phyloP scores from a whole-genome alignment of 1,139 yeast species.

The Geotrichum cucujoidarum region DNA sequence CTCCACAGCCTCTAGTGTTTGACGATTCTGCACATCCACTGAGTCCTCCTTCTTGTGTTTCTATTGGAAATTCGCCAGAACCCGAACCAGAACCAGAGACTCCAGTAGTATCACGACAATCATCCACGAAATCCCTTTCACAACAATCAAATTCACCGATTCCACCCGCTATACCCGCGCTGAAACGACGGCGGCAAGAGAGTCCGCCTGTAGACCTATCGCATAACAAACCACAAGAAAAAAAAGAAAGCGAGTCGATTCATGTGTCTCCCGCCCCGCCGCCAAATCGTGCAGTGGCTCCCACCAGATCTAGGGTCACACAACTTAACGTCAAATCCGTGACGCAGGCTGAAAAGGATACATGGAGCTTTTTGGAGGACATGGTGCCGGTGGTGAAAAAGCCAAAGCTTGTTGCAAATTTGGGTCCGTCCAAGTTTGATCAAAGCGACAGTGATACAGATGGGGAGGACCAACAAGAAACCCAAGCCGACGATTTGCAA shows the following conservation, averaged over 20 bases:
- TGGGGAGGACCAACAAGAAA: background rate
- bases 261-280: too few relatives aligned
- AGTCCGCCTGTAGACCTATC: background rate
- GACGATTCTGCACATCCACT: background rate
- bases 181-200: background rate
- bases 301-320: background rate
- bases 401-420: conserved; percentile 10
- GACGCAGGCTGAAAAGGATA: conserved; percentile 15
- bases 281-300: too few relatives aligned
- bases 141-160: background rate
- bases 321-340: conserved; percentile 7
- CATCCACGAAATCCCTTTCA: background rate
- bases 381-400: conserved; percentile 10
- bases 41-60: conserved; percentile 14
- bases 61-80: conserved; percentile 14
- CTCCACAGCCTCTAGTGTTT: background rate
- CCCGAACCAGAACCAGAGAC: conserved; percentile 4
- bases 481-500: conserved; percentile 1
- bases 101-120: background rate
- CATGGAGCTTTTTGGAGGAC: conserved; percentile 17
- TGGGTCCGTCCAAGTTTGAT: conserved; percentile 6
- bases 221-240: background rate
- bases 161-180: background rate
- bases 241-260: background rate
- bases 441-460: conserved; percentile 15